phyloP scores from a whole-genome alignment of 1,284 basidiomycete species.

The Trametes sp. region DNA sequence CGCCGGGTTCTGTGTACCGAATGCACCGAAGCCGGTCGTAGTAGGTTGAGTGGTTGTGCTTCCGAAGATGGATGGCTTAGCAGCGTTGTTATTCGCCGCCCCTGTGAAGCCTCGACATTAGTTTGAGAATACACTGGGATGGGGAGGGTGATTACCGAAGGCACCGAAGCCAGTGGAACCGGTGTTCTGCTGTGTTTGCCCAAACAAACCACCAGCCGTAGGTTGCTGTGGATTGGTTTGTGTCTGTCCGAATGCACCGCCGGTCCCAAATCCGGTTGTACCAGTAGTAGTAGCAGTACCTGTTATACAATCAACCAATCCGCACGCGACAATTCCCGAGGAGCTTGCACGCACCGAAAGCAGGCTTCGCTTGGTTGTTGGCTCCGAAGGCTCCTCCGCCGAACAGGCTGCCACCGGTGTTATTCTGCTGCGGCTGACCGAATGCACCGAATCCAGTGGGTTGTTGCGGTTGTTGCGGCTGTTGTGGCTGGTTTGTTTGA shows the following conservation, averaged over 20 bases:
- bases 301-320: slow-evolving; percentile 31
- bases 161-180: slow-evolving; percentile 48
- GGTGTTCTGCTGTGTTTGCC: slow-evolving; percentile 47
- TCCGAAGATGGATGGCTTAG: slow-evolving; percentile 51
- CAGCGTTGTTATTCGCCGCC: slow-evolving; percentile 36
- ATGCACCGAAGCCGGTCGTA: slow-evolving; percentile 40
- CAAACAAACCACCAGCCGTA: slow-evolving; percentile 47
- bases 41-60: slow-evolving; percentile 28
- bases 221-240: slow-evolving; percentile 20
- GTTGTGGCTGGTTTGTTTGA: slow-evolving; percentile 24
- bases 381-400: slow-evolving; percentile 29
- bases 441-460: slow-evolving; percentile 8
- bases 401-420: slow-evolving; percentile 17
- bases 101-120: slow-evolving; percentile 6
- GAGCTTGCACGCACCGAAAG: slow-evolving; percentile 41
- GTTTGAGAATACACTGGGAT: background rate
- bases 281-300: slow-evolving; percentile 33
- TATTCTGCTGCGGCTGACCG: slow-evolving; percentile 40
- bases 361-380: slow-evolving; percentile 42
- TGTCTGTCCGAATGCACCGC: slow-evolving; percentile 37
- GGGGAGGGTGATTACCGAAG: slow-evolving; percentile 44
- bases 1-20: slow-evolving; percentile 41
- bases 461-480: slow-evolving; percentile 17
- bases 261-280: slow-evolving; percentile 45
- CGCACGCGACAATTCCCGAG: slow-evolving; percentile 38